These are phyloP conservation scores for Rhizoctonia solani DNA, from an alignment of 1,284 basidiomycete genomes.

Conservation along the genomic window DNA sequence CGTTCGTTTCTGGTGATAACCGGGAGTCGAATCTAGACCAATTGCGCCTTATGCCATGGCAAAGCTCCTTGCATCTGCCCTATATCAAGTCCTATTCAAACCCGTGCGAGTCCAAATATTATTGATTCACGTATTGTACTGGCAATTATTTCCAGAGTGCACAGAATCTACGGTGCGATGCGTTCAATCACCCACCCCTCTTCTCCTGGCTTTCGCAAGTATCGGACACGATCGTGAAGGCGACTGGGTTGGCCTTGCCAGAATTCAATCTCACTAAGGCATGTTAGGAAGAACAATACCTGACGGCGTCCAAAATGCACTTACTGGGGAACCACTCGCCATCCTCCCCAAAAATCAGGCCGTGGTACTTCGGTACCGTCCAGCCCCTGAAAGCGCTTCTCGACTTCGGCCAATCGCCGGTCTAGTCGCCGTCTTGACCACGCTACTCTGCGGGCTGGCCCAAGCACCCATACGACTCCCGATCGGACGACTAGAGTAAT, in stretches of 20 bases:
- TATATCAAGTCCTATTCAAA: too few relatives aligned
- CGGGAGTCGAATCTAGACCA: too few relatives aligned
- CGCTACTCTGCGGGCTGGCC: conserved; percentile 85
- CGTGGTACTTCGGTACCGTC: conserved; percentile 65
- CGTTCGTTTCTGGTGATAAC: too few relatives aligned
- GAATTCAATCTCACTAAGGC: conserved; percentile 77
- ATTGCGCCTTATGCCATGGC: too few relatives aligned
- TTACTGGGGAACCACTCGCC: conserved; percentile 87
- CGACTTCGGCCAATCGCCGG: conserved; percentile 61
- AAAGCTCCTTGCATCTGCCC: too few relatives aligned
- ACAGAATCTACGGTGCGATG: conserved; percentile 61
- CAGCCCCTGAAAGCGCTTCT: conserved; percentile 62
- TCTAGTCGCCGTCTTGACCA: conserved; percentile 74
- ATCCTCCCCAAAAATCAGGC: conserved; percentile 96
- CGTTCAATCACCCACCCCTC: conserved; percentile 73
- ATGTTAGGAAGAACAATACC: conserved; percentile 16
- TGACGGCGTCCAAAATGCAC: conserved; percentile 43
- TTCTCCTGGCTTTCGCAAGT: conserved; percentile 62
- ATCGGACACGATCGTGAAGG: conserved; percentile 86
- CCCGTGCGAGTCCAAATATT: too few relatives aligned
- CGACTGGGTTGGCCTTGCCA: conserved; percentile 91
- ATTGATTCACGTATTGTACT: too few relatives aligned
- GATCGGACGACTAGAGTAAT: conserved; percentile 82
- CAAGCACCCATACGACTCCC: conserved; percentile 89
- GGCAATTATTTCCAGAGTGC: too few relatives aligned